Base-by-base conservation (phyloP, 805 yeast genomes). In the Starmera pachycereana region DNA sequence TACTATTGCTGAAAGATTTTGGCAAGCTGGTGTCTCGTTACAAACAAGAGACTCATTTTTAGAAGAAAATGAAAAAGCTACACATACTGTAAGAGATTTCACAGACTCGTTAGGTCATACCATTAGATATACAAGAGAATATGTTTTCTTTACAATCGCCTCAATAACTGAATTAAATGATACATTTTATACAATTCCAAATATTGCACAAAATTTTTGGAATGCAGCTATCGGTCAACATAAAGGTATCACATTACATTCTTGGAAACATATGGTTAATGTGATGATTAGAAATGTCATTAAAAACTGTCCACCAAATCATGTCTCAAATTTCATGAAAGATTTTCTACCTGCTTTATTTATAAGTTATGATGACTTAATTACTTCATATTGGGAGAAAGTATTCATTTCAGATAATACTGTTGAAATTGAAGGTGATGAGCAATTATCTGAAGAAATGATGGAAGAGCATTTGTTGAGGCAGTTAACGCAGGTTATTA, bases 71-170 rank as follows among this genome's bases (percentile, higher is more conserved):
- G 95, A 86, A 42, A 87, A 83, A 56, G 97, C 98, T 0, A 86
- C 92, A 68, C 82, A 83, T 47, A 89, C 98, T 0, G 64, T 92
- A 42, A 73, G 97, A 48, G 98, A 92, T 62, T 92, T 92, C 68
- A 97, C 98, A 0, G 97, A 94, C 57, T 83, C 95, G 12, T 95
- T 92, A 12, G 99, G 98, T 13, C 97, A 92, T 59, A 85, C 87
- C 53, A 81, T 92, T 12, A 71, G 98, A 52, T 92, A 94, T 55
- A 92, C 98, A 0, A 74, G 98, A 49, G 98, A 92, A 60, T 92
- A 94, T 57, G 95, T 96, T 3, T 84, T 88, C 56, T 63, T 90
- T 46, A 86, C 97, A 1, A 70, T 92, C 30, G 89, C 94, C 13
- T 85, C 96, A 2, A 82, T 92, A 38, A 76, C 96, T 0, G 90